phyloP scores from a whole-genome alignment of 345 rosid genomes.

The Euclidium syriacum region DNA sequence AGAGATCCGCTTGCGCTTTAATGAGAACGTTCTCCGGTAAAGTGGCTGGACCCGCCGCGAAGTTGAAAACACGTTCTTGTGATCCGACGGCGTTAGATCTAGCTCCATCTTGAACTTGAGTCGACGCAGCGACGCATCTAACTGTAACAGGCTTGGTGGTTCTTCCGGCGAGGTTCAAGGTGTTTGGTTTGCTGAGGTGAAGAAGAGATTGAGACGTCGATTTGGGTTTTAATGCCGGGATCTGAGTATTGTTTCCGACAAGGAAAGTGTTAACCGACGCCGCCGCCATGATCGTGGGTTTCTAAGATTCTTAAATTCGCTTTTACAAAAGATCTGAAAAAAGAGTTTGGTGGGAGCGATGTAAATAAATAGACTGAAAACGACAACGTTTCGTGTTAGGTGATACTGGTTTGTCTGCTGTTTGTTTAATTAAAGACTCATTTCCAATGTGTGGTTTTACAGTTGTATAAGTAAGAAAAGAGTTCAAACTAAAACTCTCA shows the following conservation, averaged over 20 bases:
- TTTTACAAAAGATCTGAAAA: background rate
- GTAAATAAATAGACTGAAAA: background rate
- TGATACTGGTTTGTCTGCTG: slow-evolving; percentile 22
- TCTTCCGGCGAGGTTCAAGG: slow-evolving; percentile 16
- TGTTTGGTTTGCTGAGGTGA: slow-evolving; percentile 26
- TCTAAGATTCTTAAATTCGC: background rate
- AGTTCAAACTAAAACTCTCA: slow-evolving; percentile 2
- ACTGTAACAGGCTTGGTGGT: slow-evolving; percentile 36
- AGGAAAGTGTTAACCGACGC: slow-evolving; percentile 37
- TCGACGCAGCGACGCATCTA: slow-evolving; percentile 40
- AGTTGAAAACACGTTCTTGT: slow-evolving; percentile 71
- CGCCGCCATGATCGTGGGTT: slow-evolving; percentile 37
- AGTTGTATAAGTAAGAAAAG: background rate
- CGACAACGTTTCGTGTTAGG: slow-evolving; percentile 19
- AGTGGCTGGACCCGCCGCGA: slow-evolving; percentile 94
- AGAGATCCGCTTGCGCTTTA: slow-evolving; percentile 83
- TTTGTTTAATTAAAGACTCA: background rate
- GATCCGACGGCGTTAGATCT: slow-evolving; percentile 18
- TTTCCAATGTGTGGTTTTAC: slow-evolving; percentile 10
- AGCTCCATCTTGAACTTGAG: slow-evolving; percentile 31
- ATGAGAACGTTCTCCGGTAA: slow-evolving; percentile 73
- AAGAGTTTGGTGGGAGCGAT: slow-evolving; percentile 11
- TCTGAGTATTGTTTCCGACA: slow-evolving; percentile 34
- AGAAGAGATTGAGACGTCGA: slow-evolving; percentile 24
- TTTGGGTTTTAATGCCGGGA: slow-evolving; percentile 16